A percentile compares a stretch with the other conserved stretches of the same genome.
Conservation (phyloP, 306 rosid genomes). For the Comarum palustre region DNA sequence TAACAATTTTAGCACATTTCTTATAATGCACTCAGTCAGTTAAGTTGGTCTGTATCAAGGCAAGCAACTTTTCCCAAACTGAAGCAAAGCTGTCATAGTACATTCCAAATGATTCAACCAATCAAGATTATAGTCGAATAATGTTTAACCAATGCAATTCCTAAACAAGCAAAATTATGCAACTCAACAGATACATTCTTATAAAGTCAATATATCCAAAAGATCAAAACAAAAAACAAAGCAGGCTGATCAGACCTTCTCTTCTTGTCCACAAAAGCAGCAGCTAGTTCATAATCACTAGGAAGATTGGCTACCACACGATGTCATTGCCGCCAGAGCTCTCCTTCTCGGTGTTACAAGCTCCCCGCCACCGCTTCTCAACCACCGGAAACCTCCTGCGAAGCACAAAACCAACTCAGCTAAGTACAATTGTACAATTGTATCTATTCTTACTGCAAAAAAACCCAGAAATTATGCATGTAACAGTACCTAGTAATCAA, state of each 20-base stretch:
- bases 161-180: not conserved
- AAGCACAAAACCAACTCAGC: not conserved
- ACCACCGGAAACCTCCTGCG: slow-evolving; percentile 86
- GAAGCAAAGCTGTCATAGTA: not conserved
- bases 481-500: too few species aligned
- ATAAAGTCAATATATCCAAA: not conserved
- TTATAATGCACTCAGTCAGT: not conserved
- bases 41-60: not conserved
- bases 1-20: not conserved
- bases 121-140: not conserved
- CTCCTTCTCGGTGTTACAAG: slow-evolving; percentile 41
- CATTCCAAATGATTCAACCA: not conserved
- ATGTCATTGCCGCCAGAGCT: slow-evolving; percentile 19
- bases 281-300: slow-evolving; percentile 55
- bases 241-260: slow-evolving; percentile 37
- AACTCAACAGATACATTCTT: not conserved
- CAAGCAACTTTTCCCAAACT: not conserved
- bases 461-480: too few species aligned
- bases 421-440: not conserved
- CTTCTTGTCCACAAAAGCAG: slow-evolving; percentile 62
- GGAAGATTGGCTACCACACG: slow-evolving; percentile 35
- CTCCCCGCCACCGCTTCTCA: slow-evolving; percentile 81
- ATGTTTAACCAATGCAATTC: not conserved
- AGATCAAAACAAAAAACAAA: not conserved
- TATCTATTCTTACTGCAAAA: too few species aligned